Evolutionary conservation across 1,284 basidiomycete species (phyloP).

Genomic region (Melampsora americana): DNA sequence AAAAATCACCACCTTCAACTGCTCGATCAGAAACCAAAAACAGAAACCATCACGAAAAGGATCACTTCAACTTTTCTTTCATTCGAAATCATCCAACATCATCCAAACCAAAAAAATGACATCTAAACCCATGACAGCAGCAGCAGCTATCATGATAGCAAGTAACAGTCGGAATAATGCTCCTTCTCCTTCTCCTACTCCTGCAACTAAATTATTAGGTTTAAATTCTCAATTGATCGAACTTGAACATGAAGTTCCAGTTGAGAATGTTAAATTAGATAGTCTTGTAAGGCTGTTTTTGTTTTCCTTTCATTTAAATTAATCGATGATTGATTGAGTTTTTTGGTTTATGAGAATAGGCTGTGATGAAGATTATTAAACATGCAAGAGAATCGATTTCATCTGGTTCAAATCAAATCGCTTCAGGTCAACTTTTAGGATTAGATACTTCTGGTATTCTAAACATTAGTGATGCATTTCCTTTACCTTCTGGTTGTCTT

Average conservation of each 20-base stretch:
- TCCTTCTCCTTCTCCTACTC: constrained; percentile 33
- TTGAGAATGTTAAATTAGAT: constrained; percentile 74
- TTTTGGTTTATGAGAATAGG: constrained; percentile 59
- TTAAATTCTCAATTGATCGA: constrained; percentile 78
- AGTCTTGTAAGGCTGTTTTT: constrained; percentile 65
- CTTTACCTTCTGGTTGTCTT: constrained; percentile 62
- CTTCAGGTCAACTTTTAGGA: constrained; percentile 80
- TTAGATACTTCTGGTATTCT: constrained; percentile 86
- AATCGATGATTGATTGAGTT: constrained; percentile 8
- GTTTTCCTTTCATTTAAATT: not conserved
- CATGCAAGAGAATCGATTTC: constrained; percentile 62
- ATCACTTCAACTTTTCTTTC: not conserved
- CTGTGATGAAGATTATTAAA: constrained; percentile 88
- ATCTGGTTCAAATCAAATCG: constrained; percentile 62
- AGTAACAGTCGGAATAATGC: constrained; percentile 20
- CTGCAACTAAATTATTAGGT: constrained; percentile 76
- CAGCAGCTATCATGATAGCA: constrained; percentile 56
- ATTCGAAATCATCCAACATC: not conserved
- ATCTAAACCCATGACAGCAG: constrained; percentile 59
- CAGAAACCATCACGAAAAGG: no score
- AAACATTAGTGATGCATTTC: constrained; percentile 88
- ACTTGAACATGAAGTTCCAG: constrained; percentile 77
- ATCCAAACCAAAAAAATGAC: not conserved
- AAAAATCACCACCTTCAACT: no score
- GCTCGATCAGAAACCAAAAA: no score